phyloP scores from a whole-genome alignment of 768 basidiomycete genomes.

The Phylloporus rhodoxanthus region DNA sequence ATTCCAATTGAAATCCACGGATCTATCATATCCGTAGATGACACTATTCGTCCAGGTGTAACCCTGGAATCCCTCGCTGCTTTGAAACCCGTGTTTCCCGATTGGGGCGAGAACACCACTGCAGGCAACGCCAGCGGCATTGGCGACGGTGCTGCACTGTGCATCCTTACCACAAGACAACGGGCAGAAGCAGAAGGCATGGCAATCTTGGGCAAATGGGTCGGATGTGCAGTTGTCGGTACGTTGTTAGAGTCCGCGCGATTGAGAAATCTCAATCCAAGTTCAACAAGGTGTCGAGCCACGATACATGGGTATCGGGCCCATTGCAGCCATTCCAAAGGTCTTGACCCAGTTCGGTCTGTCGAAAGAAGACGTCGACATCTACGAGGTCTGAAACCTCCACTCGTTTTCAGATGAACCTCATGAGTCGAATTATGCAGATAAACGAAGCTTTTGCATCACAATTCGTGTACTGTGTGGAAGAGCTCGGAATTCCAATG shows the following conservation, averaged over 20 bases:
- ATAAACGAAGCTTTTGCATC: constrained; percentile 91
- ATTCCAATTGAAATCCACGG: constrained; percentile 78
- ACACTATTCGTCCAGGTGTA: constrained; percentile 83
- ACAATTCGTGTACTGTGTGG: constrained; percentile 89
- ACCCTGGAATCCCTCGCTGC: constrained; percentile 68
- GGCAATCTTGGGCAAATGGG: constrained; percentile 79
- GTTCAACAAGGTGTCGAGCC: constrained; percentile 61
- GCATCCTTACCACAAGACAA: constrained; percentile 74
- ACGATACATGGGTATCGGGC: constrained; percentile 71
- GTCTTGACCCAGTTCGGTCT: constrained; percentile 57
- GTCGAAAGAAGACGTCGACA: constrained; percentile 64
- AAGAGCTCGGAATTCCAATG: constrained; percentile 68
- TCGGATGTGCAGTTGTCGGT: constrained; percentile 74
- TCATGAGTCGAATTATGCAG: constrained; percentile 31
- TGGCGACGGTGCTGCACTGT: constrained; percentile 88
- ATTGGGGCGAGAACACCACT: constrained; percentile 67
- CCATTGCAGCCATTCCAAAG: constrained; percentile 67
- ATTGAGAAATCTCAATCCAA: constrained; percentile 3
- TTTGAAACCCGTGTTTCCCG: constrained; percentile 83
- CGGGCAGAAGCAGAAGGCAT: constrained; percentile 72
- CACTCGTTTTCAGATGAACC: background rate
- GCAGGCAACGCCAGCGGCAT: constrained; percentile 86
- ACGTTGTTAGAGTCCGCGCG: constrained; percentile 14
- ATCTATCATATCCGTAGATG: constrained; percentile 62
- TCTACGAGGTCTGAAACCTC: constrained; percentile 56